phyloP scores from a whole-genome alignment of 1,139 yeast species.

The Magnusiomyces fungicola region DNA sequence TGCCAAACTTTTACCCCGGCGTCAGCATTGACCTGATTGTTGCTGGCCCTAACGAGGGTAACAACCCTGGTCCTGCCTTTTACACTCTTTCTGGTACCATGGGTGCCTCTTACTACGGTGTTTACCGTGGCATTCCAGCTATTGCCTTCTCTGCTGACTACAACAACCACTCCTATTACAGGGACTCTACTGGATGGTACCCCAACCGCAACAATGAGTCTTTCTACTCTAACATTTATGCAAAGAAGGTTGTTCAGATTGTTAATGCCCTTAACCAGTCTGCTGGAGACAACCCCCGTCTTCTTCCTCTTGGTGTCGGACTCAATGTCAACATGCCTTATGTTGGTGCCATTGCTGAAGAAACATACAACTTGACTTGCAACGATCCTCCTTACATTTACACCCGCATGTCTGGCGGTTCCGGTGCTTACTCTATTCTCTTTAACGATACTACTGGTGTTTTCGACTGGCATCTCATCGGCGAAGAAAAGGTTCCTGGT shows the following conservation, averaged over 20 bases:
- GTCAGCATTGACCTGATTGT: conserved; percentile 38
- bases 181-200: not conserved
- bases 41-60: conserved; percentile 44
- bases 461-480: not conserved
- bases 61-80: conserved; percentile 36
- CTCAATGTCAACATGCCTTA: conserved; percentile 42
- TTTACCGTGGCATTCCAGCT: conserved; percentile 42
- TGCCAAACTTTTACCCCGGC: conserved; percentile 35
- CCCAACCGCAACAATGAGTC: conserved; percentile 24
- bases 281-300: conserved; percentile 28
- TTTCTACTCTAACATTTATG: conserved; percentile 35
- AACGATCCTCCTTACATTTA: conserved; percentile 3
- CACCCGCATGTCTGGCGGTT: conserved; percentile 9
- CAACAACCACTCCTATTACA: conserved; percentile 10
- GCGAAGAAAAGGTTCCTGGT: not conserved
- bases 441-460: conserved; percentile 5
- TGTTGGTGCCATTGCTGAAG: conserved; percentile 5
- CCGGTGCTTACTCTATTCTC: not conserved
- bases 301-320: conserved; percentile 38
- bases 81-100: conserved; percentile 42
- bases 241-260: conserved; percentile 34
- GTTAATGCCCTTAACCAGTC: conserved; percentile 33
- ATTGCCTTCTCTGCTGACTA: conserved; percentile 16
- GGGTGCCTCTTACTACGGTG: conserved; percentile 38
- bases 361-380: not conserved